Evolutionary conservation across 306 rosid species (phyloP).

Genomic region (Benincasa hispida): DNA sequence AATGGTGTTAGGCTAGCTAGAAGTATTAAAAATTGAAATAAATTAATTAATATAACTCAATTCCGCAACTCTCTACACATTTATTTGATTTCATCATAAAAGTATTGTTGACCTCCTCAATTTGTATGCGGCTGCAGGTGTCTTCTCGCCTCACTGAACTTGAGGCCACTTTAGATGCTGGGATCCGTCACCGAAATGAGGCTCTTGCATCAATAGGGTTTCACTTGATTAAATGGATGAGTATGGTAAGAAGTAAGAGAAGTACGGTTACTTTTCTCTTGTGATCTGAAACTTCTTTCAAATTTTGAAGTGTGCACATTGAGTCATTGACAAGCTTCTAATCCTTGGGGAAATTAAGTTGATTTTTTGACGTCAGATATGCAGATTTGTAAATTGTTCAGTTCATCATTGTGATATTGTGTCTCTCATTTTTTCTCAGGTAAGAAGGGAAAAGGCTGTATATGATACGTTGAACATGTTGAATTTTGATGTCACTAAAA

Average conservation of each 20-base stretch:
- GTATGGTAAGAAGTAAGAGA: slow-evolving; percentile 40
- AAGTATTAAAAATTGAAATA: neutral
- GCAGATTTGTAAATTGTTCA: neutral
- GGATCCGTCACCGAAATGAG: slow-evolving; percentile 79
- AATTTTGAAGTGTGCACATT: neutral
- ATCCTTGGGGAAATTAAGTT: neutral
- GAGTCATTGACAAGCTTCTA: neutral
- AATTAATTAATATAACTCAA: neutral
- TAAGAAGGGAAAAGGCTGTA: slow-evolving; percentile 94
- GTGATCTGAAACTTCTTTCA: neutral
- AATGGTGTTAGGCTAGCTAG: neutral
- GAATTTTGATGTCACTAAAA: slow-evolving; percentile 95
- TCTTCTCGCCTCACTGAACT: slow-evolving; percentile 78
- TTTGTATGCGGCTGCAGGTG: slow-evolving; percentile 33
- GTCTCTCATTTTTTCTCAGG: slow-evolving; percentile 46
- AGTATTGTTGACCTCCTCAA: neutral
- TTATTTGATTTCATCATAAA: neutral
- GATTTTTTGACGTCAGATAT: neutral
- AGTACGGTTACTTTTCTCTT: neutral
- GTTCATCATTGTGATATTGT: slow-evolving; percentile 13
- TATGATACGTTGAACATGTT: slow-evolving; percentile 91
- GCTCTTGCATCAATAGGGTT: slow-evolving; percentile 64
- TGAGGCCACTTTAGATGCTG: slow-evolving; percentile 87
- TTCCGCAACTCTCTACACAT: neutral
- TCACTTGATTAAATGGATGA: slow-evolving; percentile 81